A percentile compares a stretch with the other conserved stretches of the same genome.
Evolutionary conservation across 31 red algal genomes (phyloP).

Genomic region (Odonthalia washingtoniensis): DNA sequence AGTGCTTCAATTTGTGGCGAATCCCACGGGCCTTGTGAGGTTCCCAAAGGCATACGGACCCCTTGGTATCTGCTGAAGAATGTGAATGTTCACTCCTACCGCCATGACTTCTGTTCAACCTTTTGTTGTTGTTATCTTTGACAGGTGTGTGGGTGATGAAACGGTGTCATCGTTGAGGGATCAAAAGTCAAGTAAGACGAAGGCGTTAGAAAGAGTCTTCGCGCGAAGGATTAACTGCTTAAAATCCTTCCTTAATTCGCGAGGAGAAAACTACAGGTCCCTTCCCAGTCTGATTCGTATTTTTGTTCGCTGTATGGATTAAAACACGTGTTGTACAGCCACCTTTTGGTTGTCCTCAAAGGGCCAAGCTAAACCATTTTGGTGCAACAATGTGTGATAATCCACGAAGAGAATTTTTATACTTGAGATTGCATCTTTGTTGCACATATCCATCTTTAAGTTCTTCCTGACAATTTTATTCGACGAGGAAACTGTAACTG

Average conservation of each 20-base stretch:
- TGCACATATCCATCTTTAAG: not conserved
- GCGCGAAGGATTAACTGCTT: too few relatives aligned
- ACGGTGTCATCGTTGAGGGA: conserved; percentile 2
- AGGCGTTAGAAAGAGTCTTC: too few relatives aligned
- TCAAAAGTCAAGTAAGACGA: too few relatives aligned
- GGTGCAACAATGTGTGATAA: not conserved
- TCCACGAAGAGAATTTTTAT: not conserved
- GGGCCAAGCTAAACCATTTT: not conserved
- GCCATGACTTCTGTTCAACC: not conserved
- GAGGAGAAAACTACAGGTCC: not conserved
- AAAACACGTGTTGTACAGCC: not conserved
- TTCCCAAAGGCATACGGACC: not conserved
- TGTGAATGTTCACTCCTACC: not conserved
- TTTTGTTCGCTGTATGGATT: not conserved
- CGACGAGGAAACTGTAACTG: not conserved
- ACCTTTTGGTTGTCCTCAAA: not conserved
- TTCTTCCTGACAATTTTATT: not conserved
- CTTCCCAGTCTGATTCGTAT: not conserved
- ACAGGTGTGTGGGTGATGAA: not conserved
- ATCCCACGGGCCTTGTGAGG: not conserved
- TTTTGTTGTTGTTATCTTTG: not conserved
- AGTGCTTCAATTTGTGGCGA: not conserved
- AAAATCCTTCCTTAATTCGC: too few relatives aligned
- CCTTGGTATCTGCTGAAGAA: not conserved
- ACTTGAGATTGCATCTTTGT: not conserved